Evolutionary conservation across 2,329 filamentous ascomycete genomes (phyloP).

Genomic region (Fusarium stilboides): DNA sequence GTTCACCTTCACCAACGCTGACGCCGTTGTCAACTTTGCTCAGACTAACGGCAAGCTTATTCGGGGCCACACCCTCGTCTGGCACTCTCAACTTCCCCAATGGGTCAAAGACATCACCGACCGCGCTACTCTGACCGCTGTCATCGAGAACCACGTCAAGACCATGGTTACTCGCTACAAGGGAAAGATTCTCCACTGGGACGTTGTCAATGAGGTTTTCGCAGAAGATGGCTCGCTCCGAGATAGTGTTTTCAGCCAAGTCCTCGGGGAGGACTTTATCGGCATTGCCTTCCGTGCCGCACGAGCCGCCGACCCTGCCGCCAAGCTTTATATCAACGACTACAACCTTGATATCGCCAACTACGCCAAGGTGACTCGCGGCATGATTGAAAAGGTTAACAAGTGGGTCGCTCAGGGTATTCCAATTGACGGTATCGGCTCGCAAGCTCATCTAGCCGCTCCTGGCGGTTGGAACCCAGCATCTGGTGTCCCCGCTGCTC

Average conservation of each 20-base stretch:
- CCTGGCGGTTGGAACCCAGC: slow-evolving; percentile 63
- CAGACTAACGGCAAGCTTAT: slow-evolving; percentile 69
- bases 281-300: slow-evolving; percentile 79
- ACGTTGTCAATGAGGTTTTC: slow-evolving; percentile 78
- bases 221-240: slow-evolving; percentile 73
- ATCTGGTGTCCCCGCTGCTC: slow-evolving; percentile 63
- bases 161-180: slow-evolving; percentile 72
- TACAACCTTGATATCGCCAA: slow-evolving; percentile 75
- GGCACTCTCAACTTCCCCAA: slow-evolving; percentile 72
- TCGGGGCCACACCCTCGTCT: slow-evolving; percentile 77
- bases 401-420: slow-evolving; percentile 74
- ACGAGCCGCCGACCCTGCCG: slow-evolving; percentile 74
- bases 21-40: slow-evolving; percentile 73
- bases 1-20: slow-evolving; percentile 73
- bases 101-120: slow-evolving; percentile 73
- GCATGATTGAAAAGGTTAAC: slow-evolving; percentile 72
- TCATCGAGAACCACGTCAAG: slow-evolving; percentile 73
- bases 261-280: slow-evolving; percentile 80
- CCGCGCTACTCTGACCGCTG: slow-evolving; percentile 65
- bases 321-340: slow-evolving; percentile 84
- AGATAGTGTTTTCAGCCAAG: slow-evolving; percentile 73
- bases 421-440: slow-evolving; percentile 66
- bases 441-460: slow-evolving; percentile 67
- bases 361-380: slow-evolving; percentile 70
- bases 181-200: slow-evolving; percentile 70